phyloP scores from a whole-genome alignment of 768 basidiomycete species.

The Glaciozyma antarctica region DNA sequence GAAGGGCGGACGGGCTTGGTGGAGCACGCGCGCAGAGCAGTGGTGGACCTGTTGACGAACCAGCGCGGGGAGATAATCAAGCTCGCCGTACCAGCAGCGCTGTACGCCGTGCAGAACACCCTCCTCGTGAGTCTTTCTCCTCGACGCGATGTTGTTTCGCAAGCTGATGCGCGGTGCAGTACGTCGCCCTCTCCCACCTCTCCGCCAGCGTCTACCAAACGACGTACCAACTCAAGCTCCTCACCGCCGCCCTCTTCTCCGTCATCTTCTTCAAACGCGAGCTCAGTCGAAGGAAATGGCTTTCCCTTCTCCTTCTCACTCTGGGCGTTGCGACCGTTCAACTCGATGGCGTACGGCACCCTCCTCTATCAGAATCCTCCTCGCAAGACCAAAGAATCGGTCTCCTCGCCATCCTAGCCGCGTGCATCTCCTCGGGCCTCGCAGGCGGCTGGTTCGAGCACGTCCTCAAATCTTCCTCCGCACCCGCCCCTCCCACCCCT shows the following conservation, averaged over 20 bases:
- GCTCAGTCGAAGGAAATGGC: conserved; percentile 65
- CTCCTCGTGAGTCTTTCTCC: conserved; percentile 29
- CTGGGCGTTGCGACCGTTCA: conserved; percentile 54
- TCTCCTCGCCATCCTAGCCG: conserved; percentile 75
- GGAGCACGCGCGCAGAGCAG: background rate
- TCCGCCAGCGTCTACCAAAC: conserved; percentile 96
- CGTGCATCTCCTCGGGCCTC: conserved; percentile 87
- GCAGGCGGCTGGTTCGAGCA: conserved; percentile 97
- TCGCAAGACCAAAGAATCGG: conserved; percentile 56
- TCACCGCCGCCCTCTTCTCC: conserved; percentile 34
- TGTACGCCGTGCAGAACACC: conserved; percentile 54
- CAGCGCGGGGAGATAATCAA: conserved; percentile 45
- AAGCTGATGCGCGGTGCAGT: conserved; percentile 46
- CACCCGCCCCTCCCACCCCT: background rate
- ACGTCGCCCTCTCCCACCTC: conserved; percentile 80
- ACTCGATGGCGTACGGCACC: conserved; percentile 51
- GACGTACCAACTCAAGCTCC: conserved; percentile 75
- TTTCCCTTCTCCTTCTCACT: conserved; percentile 72
- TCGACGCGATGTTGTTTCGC: background rate
- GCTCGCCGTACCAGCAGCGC: conserved; percentile 83
- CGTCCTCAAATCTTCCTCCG: conserved; percentile 54
- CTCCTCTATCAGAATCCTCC: background rate
- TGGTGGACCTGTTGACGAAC: background rate
- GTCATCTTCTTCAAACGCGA: conserved; percentile 29
- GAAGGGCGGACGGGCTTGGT: background rate